Base-by-base conservation (phyloP, 169 alveolate species). In the Babesia caballi region DNA sequence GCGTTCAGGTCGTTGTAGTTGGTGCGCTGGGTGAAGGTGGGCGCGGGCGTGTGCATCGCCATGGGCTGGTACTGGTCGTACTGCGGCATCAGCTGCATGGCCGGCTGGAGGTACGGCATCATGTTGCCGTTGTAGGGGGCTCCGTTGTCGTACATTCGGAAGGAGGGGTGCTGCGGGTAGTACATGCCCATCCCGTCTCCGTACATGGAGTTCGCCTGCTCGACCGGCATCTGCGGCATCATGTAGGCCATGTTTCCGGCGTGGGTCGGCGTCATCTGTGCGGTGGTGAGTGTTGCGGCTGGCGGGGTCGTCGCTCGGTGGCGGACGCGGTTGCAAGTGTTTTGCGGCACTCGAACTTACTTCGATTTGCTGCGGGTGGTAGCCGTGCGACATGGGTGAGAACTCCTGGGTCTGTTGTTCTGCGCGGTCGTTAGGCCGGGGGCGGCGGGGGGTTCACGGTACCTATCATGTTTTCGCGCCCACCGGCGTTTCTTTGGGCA, bases 111-210 rank as follows among this genome's bases (percentile, higher is more conserved):
- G 51, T 75, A 75, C 21, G 77, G 73, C 61, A 30, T 63, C 30
- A 57, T 36, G 38, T 47, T 52, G 47, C 52, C 69, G 44, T 66
- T 54, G 52, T 36, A 27, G 25, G 54, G 63, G 0, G 46, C 35
- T 0, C 19, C 40, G 51, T 44, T 21, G 58, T 78, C 82, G 65
- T 69, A 78, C 44, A 61, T 58, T 19, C 42, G 80, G 70, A 35
- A 75, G 51, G 25, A 8, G 19, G 73, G 73, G 33, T 6, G 41
- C 52, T 36, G 21, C 21, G 46, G 5, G 66, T 65, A 75, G 38
- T 42, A 57, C 72, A 52, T 46, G 17, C 72, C 85, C 85, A 66
- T 66, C 6, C 63, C 58, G 27, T 75, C 85, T 14, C 61, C 68
- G 57, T 54, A 75, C 56, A 27, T 27, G n/a, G 80, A 49, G 15